phyloP scores from a whole-genome alignment of 148 eudicot species.

The Simmondsia chinensis region DNA sequence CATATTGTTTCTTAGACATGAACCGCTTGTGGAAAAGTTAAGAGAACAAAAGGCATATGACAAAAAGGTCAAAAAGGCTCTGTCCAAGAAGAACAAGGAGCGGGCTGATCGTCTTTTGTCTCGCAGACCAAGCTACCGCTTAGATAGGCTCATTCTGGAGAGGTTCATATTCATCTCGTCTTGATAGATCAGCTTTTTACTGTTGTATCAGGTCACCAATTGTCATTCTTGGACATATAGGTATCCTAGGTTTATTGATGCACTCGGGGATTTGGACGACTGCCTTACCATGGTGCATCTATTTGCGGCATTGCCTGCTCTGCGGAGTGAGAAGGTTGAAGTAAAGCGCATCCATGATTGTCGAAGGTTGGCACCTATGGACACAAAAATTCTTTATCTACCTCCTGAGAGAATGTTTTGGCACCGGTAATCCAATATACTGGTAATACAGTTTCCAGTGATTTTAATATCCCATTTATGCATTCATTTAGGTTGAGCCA shows the following conservation, averaged over 20 bases:
- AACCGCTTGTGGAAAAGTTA: slow-evolving; percentile 61
- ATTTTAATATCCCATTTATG: too few relatives aligned
- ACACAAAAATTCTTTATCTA: too few relatives aligned
- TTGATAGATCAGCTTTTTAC: not conserved
- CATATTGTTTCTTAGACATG: slow-evolving; percentile 63
- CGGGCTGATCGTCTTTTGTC: slow-evolving; percentile 60
- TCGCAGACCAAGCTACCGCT: slow-evolving; percentile 49
- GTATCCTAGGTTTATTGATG: slow-evolving; percentile 89
- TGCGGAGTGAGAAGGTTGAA: slow-evolving; percentile 62
- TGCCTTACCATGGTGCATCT: slow-evolving; percentile 88
- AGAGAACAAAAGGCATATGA: slow-evolving; percentile 67
- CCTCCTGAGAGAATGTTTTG: not conserved
- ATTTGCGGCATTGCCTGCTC: slow-evolving; percentile 87
- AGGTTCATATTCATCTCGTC: slow-evolving; percentile 33
- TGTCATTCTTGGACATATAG: slow-evolving; percentile 23
- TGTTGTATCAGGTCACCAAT: not conserved
- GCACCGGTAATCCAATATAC: not conserved
- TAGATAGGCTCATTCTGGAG: slow-evolving; percentile 66
- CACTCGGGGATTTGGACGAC: slow-evolving; percentile 87
- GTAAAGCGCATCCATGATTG: slow-evolving; percentile 75
- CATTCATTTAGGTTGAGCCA: slow-evolving; percentile 63
- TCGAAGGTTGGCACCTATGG: slow-evolving; percentile 79
- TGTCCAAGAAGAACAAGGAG: slow-evolving; percentile 62
- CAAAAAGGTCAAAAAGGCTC: slow-evolving; percentile 68
- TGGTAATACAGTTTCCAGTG: too few relatives aligned